phyloP scores from a whole-genome alignment of 148 eudicot genomes.

The Simmondsia chinensis region DNA sequence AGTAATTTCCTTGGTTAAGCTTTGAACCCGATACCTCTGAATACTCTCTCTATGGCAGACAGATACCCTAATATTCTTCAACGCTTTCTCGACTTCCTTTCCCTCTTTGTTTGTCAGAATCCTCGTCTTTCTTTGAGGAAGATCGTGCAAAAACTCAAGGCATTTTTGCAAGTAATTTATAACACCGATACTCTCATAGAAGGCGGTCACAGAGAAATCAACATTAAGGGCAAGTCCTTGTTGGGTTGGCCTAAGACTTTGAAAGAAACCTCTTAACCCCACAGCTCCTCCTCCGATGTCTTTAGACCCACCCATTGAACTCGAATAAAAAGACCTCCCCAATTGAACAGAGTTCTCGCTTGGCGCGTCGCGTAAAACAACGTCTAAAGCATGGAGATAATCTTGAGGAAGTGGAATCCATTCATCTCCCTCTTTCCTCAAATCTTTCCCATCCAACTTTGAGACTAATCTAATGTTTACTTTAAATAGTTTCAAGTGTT shows the following conservation, averaged over 20 bases:
- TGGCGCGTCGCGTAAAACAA: constrained; percentile 71
- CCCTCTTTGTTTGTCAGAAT: constrained; percentile 46
- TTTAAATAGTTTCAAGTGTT: constrained; percentile 38
- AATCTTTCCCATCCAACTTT: constrained; percentile 53
- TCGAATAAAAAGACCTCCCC: constrained; percentile 74
- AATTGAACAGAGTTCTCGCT: constrained; percentile 45
- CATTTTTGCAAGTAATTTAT: constrained; percentile 65
- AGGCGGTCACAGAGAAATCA: constrained; percentile 84
- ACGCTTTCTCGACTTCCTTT: constrained; percentile 63
- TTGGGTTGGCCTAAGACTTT: constrained; percentile 85
- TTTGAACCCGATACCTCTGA: constrained; percentile 61
- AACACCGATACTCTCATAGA: constrained; percentile 83
- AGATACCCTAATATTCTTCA: constrained; percentile 69
- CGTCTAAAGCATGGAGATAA: constrained; percentile 90
- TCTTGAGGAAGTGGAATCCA: constrained; percentile 71
- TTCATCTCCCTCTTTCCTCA: constrained; percentile 45
- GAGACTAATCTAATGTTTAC: constrained; percentile 76
- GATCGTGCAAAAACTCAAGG: constrained; percentile 47
- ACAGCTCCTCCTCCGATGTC: constrained; percentile 88
- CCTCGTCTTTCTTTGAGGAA: constrained; percentile 33
- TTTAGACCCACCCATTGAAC: constrained; percentile 62
- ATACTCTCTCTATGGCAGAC: constrained; percentile 84
- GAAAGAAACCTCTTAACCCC: constrained; percentile 81
- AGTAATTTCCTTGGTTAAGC: constrained; percentile 71
- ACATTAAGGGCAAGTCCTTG: constrained; percentile 92